Evolutionary conservation across 1,139 yeast genomes (phyloP).

Genomic region (Debaryomyces psychrophilus): DNA sequence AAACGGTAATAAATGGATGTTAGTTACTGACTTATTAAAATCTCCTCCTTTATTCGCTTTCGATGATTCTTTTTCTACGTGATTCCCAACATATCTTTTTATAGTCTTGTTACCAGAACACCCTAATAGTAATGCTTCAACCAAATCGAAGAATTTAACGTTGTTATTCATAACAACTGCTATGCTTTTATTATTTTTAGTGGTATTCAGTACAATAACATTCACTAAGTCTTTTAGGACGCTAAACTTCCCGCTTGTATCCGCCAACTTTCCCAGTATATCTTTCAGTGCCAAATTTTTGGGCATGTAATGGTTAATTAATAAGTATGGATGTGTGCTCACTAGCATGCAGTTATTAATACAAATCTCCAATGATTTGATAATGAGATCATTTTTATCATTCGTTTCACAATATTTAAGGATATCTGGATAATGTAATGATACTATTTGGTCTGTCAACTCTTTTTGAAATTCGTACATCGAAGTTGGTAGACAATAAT

Average conservation of each 20-base stretch:
- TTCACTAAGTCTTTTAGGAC: constrained; percentile 63
- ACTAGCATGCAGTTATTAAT: constrained; percentile 76
- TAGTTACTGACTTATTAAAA: constrained; percentile 21
- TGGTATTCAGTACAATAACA: constrained; percentile 38
- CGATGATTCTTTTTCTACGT: constrained; percentile 40
- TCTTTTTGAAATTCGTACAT: constrained; percentile 89
- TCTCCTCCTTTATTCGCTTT: constrained; percentile 24
- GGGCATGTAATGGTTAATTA: constrained; percentile 86
- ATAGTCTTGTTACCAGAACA: constrained; percentile 58
- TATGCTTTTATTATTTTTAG: constrained; percentile 43
- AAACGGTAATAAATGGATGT: constrained; percentile 49
- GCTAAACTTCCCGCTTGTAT: constrained; percentile 84
- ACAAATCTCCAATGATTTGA: constrained; percentile 71
- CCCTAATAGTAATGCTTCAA: constrained; percentile 77
- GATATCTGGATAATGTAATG: constrained; percentile 88
- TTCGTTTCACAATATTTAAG: constrained; percentile 80
- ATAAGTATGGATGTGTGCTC: constrained; percentile 83
- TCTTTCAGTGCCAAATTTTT: constrained; percentile 77
- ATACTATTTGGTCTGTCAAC: constrained; percentile 89
- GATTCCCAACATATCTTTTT: constrained; percentile 67
- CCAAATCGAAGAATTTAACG: constrained; percentile 62
- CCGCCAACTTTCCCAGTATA: constrained; percentile 72
- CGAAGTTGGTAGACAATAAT: constrained; percentile 81
- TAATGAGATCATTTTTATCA: constrained; percentile 57
- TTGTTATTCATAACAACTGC: constrained; percentile 44